Evolutionary conservation across 208 protist species (phyloP), one percentile per base, ranked within the genome.

Genomic region (Crithidia brevicula): DNA sequence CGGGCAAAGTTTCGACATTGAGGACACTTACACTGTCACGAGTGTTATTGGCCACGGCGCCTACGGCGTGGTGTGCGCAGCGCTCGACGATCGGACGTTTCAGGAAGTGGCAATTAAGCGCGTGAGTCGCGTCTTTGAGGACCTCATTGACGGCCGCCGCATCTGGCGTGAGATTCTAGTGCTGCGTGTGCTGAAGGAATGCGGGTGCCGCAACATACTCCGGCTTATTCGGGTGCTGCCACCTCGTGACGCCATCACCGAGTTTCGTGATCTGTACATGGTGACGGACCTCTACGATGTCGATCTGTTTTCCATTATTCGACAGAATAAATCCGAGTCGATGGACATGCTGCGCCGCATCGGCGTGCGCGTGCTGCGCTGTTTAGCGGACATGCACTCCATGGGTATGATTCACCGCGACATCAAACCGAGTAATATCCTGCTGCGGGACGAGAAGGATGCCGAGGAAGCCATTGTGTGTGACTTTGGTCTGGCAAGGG

Each of bases 61-160:
- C 11, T 98, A 98, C 62, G 94, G 94, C 33, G 81, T 96, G 2
- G 94, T 97, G 4, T 96, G 90, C 52, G 78, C 82, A 23, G 89
- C 86, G 7, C 64, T 91, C n/a, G 91, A 97, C 73, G 80, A 89
- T 66, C 66, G 68, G 36, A 89, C 78, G 1, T 84, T 93, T 15
- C 57, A 85, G 45, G 85, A 97, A 13, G 97, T 99, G 0, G 98
- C 98, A 15, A 99, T 99, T 50, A 99, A 99, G 72, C 99, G 98
- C 47, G 97, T 99, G 43, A 78, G 61, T 31, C 89, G 96, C 57
- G 86, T 98, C 28, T 99, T 99, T 76, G 87, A 97, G 25, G 92
- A 99, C 59, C 46, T 98, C 1, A 95, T 97, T 33, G 98, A 99
- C 63, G 91, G 93, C 22, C 97, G 98, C 47, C 92, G 98, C 38